These are phyloP conservation scores for Linum lewisii DNA, from an alignment of 345 rosid species.

Conservation along the genomic window DNA sequence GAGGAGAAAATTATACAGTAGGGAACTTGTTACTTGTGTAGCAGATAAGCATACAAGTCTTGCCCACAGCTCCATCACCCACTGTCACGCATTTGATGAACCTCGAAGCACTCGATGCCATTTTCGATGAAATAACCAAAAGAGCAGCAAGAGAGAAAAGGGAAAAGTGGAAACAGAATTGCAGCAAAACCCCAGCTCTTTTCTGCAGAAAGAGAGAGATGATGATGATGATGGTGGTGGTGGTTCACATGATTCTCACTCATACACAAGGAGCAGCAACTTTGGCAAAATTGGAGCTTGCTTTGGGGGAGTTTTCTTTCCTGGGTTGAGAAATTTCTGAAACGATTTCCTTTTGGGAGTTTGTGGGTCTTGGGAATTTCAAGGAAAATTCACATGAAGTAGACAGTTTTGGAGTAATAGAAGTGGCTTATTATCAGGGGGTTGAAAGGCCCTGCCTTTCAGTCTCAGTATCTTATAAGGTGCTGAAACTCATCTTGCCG, in stretches of 20 bases:
- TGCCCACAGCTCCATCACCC: constrained; percentile 84
- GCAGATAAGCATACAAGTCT: constrained; percentile 84
- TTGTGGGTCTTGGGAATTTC: background rate
- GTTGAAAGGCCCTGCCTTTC: too few species aligned
- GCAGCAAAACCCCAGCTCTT: constrained; percentile 7
- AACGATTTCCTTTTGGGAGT: background rate
- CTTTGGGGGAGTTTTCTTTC: constrained; percentile 4
- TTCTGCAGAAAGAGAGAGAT: constrained; percentile 3
- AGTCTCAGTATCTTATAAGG: too few species aligned
- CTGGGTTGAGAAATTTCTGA: background rate
- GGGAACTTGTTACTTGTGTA: constrained; percentile 83
- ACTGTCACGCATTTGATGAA: constrained; percentile 83
- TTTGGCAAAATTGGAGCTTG: background rate
- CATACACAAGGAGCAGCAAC: constrained; percentile 9
- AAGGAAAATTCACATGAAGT: background rate
- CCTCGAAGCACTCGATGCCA: constrained; percentile 64
- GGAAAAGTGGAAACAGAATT: background rate
- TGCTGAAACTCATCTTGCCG: too few species aligned
- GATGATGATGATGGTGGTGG: constrained; percentile 21
- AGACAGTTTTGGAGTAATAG: background rate
- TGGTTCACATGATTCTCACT: constrained; percentile 60
- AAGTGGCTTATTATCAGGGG: too few species aligned
- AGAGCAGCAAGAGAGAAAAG: constrained; percentile 8
- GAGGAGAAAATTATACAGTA: constrained; percentile 33
- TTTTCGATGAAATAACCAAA: constrained; percentile 13